These are phyloP conservation scores for Pholiota conissans DNA, from an alignment of 768 basidiomycete species.

Conservation along the genomic window DNA sequence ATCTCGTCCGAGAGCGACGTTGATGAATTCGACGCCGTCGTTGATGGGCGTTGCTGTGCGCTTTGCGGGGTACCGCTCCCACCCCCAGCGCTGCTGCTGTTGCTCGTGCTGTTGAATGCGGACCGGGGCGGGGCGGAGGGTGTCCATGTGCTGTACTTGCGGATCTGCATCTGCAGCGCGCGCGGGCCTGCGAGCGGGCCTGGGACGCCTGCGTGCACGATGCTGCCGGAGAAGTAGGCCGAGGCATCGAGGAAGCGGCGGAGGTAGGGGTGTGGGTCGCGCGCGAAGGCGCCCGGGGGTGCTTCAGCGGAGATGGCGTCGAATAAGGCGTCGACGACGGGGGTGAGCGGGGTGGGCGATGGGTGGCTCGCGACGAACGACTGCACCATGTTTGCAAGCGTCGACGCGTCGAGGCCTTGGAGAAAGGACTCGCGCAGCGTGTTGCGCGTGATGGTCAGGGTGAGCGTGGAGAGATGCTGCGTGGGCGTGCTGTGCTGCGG, in stretches of 20 bases:
- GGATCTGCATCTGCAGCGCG: slow-evolving; percentile 58
- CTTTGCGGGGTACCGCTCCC: not conserved
- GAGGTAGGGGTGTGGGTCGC: slow-evolving; percentile 42
- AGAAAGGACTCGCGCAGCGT: slow-evolving; percentile 50
- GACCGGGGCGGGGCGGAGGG: slow-evolving; percentile 26
- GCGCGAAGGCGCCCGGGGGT: slow-evolving; percentile 26
- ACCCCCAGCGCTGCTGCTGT: not conserved
- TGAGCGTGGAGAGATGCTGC: slow-evolving; percentile 21
- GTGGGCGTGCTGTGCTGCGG: slow-evolving; percentile 15
- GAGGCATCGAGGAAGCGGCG: slow-evolving; percentile 55
- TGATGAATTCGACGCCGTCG: slow-evolving; percentile 17
- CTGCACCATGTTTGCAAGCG: slow-evolving; percentile 55
- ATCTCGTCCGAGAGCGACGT: slow-evolving; percentile 56
- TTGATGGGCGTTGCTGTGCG: no score
- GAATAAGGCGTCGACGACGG: slow-evolving; percentile 54
- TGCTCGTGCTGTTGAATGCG: not conserved
- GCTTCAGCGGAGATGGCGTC: slow-evolving; percentile 46
- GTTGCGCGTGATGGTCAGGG: slow-evolving; percentile 29
- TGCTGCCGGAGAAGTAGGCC: slow-evolving; percentile 44
- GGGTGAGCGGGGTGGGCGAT: slow-evolving; percentile 48
- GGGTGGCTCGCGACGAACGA: slow-evolving; percentile 47
- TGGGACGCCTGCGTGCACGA: slow-evolving; percentile 54
- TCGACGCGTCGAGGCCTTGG: slow-evolving; percentile 44
- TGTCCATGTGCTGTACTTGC: slow-evolving; percentile 57
- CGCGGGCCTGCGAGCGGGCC: slow-evolving; percentile 58